Percentiles rank a stretch among this genome's conserved stretches.
Conservation (phyloP, 208 protist species). For the Novymonas esmeraldas region DNA sequence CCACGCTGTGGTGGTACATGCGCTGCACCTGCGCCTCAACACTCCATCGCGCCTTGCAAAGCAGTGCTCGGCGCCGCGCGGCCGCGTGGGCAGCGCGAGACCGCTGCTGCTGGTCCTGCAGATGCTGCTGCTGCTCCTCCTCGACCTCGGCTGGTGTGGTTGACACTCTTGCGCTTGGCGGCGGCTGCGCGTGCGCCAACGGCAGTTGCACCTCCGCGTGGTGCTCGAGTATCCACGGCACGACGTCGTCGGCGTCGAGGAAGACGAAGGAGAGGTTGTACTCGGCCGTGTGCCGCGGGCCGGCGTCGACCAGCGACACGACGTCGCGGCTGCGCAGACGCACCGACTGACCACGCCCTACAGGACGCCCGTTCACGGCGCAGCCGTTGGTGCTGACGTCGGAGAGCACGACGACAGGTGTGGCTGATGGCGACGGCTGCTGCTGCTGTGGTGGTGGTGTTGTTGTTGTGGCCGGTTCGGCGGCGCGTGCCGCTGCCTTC, state of each 20-base stretch:
- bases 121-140: neutral
- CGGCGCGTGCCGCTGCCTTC: too few relatives aligned
- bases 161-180: neutral
- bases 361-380: constrained; percentile 29
- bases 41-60: constrained; percentile 45
- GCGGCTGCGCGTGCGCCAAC: neutral
- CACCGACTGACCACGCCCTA: constrained; percentile 42
- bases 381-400: constrained; percentile 71
- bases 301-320: constrained; percentile 56
- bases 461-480: neutral
- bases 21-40: constrained; percentile 45
- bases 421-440: neutral
- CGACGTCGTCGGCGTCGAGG: constrained; percentile 29
- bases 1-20: constrained; percentile 50
- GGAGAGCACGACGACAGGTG: constrained; percentile 32
- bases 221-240: constrained; percentile 12
- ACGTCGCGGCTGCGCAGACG: constrained; percentile 36
- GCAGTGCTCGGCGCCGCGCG: constrained; percentile 27
- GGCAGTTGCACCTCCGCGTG: neutral
- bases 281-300: constrained; percentile 26
- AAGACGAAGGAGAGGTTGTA: constrained; percentile 59
- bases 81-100: constrained; percentile 4
- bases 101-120: neutral
- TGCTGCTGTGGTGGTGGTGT: neutral
- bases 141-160: neutral